These are phyloP conservation scores for Capsella rubella DNA, from an alignment of 441 rosid species.

Conservation along the genomic window DNA sequence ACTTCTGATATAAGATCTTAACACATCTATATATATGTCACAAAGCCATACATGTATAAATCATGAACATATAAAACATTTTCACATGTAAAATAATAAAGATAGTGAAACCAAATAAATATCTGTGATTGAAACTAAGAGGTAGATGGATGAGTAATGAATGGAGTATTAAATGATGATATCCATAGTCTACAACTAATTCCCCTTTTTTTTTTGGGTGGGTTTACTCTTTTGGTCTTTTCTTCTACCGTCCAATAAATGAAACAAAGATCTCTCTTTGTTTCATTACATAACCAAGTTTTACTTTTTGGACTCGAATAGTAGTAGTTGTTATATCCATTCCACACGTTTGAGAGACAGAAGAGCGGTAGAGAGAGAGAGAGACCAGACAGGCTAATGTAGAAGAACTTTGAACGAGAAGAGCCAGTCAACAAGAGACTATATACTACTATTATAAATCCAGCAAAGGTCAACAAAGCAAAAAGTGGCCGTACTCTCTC, in stretches of 20 bases:
- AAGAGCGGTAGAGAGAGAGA: neutral
- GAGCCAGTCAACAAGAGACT: conserved; percentile 35
- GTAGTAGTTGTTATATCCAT: conserved; percentile 10
- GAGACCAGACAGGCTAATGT: neutral
- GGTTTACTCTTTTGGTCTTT: conserved; percentile 10
- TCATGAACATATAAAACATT: neutral
- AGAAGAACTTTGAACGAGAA: conserved; percentile 13
- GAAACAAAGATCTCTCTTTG: neutral
- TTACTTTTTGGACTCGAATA: conserved; percentile 1
- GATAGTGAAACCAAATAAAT: neutral
- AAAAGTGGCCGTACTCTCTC: conserved; percentile 40
- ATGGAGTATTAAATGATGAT: conserved; percentile 1
- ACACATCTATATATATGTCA: neutral
- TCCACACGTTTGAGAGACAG: conserved; percentile 43
- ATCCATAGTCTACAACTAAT: conserved; percentile 20
- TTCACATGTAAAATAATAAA: neutral
- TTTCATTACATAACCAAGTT: neutral
- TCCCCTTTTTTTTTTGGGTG: neutral
- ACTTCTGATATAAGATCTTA: neutral
- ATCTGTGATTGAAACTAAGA: conserved; percentile 3
- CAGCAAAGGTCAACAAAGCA: conserved; percentile 43
- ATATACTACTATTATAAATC: neutral
- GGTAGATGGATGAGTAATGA: conserved; percentile 23
- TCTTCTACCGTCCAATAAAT: conserved; percentile 41
- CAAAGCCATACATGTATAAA: neutral